A percentile compares a stretch with the other conserved stretches of the same genome.
These are phyloP conservation scores for Oryza meyeriana DNA, from an alignment of 176 grass and related monocot genomes.

Conservation along the genomic window DNA sequence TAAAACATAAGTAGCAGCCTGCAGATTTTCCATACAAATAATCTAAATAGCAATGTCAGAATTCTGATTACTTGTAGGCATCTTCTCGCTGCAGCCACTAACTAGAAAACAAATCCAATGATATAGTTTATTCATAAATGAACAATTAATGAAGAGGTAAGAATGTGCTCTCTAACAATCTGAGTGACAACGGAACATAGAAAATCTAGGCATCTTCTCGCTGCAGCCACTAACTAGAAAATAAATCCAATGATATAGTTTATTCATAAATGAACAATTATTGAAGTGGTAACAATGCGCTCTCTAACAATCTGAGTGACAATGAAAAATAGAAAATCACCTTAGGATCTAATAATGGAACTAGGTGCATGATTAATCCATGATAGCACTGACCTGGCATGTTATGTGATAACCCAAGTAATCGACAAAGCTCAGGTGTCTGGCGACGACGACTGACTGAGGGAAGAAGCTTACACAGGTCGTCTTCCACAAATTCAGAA, in stretches of 20 bases:
- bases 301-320: not conserved
- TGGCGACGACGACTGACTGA: constrained; percentile 77
- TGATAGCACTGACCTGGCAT: constrained; percentile 66
- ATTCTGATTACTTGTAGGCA: not conserved
- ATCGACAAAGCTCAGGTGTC: constrained; percentile 72
- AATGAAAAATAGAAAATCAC: not conserved
- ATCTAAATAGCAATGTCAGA: not conserved
- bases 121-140: not conserved
- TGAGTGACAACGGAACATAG: not conserved
- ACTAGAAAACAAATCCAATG: not conserved
- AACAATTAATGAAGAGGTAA: not conserved
- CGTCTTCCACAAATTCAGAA: constrained; percentile 57
- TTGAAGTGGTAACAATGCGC: not conserved
- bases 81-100: not conserved
- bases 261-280: not conserved
- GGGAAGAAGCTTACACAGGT: constrained; percentile 81
- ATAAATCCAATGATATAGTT: not conserved
- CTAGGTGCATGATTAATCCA: constrained; percentile 1
- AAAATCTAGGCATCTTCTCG: not conserved
- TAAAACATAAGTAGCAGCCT: not conserved
- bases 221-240: not conserved
- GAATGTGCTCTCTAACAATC: not conserved
- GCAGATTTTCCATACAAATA: not conserved
- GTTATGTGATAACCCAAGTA: constrained; percentile 79
- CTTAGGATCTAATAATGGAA: not conserved